Evolutionary conservation across 2,329 filamentous ascomycete genomes (phyloP).

Genomic region (Leptographium procerum): DNA sequence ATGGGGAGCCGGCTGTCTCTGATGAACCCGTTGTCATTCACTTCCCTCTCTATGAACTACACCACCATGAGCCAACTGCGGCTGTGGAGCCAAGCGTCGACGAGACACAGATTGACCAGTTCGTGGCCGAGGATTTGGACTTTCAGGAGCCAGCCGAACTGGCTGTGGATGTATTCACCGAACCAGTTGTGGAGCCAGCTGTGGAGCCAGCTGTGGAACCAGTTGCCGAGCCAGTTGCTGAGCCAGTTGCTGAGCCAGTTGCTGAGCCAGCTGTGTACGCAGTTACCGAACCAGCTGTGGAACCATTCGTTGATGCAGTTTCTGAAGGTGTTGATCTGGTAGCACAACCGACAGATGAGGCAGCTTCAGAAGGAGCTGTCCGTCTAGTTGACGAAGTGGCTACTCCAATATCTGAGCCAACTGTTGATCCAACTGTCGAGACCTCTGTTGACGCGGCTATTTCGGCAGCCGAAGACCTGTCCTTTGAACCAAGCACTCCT

Average conservation of each 20-base stretch:
- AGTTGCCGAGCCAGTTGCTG: not conserved
- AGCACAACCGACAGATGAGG: not conserved
- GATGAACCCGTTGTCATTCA: not conserved
- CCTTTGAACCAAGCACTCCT: not conserved
- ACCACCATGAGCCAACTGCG: not conserved
- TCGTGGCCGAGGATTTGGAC: not conserved
- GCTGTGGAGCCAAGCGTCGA: not conserved
- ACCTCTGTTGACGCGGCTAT: not conserved
- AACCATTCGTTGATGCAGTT: not conserved
- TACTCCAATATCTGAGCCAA: not conserved
- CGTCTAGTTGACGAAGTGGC: not conserved
- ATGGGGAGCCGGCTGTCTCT: not conserved
- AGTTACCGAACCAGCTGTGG: not conserved
- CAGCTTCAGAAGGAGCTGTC: not conserved
- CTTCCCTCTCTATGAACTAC: not conserved
- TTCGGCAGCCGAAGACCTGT: not conserved
- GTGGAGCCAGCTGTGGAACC: not conserved
- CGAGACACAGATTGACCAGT: not conserved
- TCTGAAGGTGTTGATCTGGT: not conserved
- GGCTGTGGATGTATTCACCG: not conserved
- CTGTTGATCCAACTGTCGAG: not conserved
- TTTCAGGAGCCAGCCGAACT: not conserved
- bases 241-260: not conserved
- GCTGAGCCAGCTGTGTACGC: too few species aligned
- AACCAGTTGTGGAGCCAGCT: not conserved